Percentiles rank a stretch among this genome's conserved stretches.
Conservation (phyloP, 768 basidiomycete genomes). For the Calvatia gigantea region DNA sequence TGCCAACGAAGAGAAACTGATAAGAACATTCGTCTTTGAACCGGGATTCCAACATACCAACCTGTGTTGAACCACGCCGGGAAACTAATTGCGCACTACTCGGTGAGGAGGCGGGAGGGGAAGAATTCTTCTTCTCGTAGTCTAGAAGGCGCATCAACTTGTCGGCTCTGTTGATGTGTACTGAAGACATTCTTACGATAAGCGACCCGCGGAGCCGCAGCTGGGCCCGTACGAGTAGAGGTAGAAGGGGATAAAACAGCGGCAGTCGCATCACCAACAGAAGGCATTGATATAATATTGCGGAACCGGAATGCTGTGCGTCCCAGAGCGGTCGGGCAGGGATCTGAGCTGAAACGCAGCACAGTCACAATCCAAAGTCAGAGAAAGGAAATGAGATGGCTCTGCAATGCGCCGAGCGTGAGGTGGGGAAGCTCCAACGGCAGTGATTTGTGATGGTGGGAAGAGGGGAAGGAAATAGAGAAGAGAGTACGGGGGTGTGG, state of each 20-base stretch:
- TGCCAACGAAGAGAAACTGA: neutral
- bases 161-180: neutral
- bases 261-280: no score
- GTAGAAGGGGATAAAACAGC: no score
- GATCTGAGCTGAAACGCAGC: neutral
- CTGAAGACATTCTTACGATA: neutral
- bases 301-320: no score
- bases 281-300: no score
- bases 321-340: no score
- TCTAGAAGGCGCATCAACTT: neutral
- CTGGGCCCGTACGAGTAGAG: no score
- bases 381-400: neutral
- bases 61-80: neutral
- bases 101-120: neutral
- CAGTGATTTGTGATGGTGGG: slow-evolving; percentile 2
- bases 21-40: neutral
- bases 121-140: neutral
- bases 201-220: neutral
- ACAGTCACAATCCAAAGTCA: neutral
- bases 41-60: neutral
- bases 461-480: neutral
- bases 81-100: no score
- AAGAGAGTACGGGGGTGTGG: no score
- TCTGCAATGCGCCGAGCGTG: neutral
- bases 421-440: neutral